Evolutionary conservation across 345 rosid species (phyloP), one percentile per base, ranked within the genome.

Genomic region (Kernera saxatilis): DNA sequence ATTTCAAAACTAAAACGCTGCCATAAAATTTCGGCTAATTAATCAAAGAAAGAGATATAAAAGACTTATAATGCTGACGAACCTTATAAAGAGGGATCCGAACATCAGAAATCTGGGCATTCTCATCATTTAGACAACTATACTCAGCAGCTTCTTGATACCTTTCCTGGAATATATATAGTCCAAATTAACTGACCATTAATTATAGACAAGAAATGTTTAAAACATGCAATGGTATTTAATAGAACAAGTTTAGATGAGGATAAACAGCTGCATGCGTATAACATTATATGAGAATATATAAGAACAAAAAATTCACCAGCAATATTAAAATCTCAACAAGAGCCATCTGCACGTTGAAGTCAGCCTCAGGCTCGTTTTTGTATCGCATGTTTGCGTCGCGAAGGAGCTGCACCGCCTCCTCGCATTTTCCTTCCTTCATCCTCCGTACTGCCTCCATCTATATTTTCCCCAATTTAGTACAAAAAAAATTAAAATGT

Each of bases 291-390:
- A 26, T 11, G n/a, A 37, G 7, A 61, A 27, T 12, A 29, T 36
- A 65, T 1, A 32, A 44, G 18, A 26, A 51, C 1, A 10, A 30
- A 5, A 5, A 13, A 27, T 1, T 12, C 50, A 85, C 92, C 88
- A 78, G 84, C 54, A 78, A 72, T 32, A 89, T 86, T 46, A 89
- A 79, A 50, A 89, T 74, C 44, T 89, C 87, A 2, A 82, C 86
- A 45, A 88, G 77, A 22, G 81, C 79, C 89, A 88, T 85, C 59
- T 79, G 88, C 30, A 82, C 75, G 50, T 81, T 37, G 55, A 80
- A 85, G 30, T 80, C 85, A 36, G 85, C 74, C 68, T 85, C 87
- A 12, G 84, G 72, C 68, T 82, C 84, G 15, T 73, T 26, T 70
- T 63, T 40, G 77, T 64, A 77, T 9, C 41, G 54, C 26, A 57